phyloP scores from a whole-genome alignment of 345 rosid genomes.

The Salix brachista region DNA sequence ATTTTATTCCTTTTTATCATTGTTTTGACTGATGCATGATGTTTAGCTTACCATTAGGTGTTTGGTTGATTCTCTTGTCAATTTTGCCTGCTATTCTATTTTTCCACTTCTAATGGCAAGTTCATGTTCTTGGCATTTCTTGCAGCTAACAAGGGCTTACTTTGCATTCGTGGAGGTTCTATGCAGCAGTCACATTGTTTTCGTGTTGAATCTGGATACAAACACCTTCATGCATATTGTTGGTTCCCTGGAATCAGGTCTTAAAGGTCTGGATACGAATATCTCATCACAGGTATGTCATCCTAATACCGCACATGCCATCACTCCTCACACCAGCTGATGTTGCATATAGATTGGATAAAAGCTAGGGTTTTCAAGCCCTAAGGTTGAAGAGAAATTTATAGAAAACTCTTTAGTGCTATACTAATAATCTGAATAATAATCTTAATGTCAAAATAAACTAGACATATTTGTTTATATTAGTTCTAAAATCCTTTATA shows the following conservation, averaged over 20 bases:
- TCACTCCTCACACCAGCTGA: neutral
- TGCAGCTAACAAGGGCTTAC: conserved; percentile 96
- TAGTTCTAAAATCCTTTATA: too few species aligned
- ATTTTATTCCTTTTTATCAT: neutral
- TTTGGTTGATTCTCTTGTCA: neutral
- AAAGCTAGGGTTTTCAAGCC: too few species aligned
- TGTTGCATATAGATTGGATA: too few species aligned
- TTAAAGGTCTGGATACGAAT: conserved; percentile 82
- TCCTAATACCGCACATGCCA: neutral
- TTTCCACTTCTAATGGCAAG: neutral
- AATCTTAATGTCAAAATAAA: too few species aligned
- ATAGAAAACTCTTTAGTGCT: too few species aligned
- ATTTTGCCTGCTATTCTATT: neutral
- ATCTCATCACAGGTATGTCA: conserved; percentile 85
- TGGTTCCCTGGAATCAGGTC: conserved; percentile 95
- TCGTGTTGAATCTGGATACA: conserved; percentile 75
- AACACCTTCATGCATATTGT: conserved; percentile 88
- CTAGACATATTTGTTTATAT: too few species aligned
- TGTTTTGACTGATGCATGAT: neutral
- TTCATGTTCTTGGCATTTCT: conserved; percentile 17
- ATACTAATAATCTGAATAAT: too few species aligned
- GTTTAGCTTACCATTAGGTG: neutral
- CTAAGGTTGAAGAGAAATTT: too few species aligned
- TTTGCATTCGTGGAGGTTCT: conserved; percentile 91
- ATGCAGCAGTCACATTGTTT: conserved; percentile 66